Evolutionary conservation across 2,329 filamentous ascomycete species (phyloP).

Genomic region (Penicillium sp.): DNA sequence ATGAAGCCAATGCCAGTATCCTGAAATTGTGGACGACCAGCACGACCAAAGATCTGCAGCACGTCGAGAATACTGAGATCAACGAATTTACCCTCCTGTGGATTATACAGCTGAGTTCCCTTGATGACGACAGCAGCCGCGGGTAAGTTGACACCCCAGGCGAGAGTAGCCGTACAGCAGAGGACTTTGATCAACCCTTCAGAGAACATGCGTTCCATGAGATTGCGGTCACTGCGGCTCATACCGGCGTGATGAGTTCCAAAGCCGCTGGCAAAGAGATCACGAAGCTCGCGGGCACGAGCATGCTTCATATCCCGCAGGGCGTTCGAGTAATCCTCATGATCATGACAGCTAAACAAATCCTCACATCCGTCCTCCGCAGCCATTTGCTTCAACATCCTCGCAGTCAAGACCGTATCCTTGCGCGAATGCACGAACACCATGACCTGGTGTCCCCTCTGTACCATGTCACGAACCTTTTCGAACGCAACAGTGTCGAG

Average conservation of each 20-base stretch:
- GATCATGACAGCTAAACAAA: slow-evolving; percentile 77
- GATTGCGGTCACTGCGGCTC: slow-evolving; percentile 87
- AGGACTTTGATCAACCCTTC: slow-evolving; percentile 95
- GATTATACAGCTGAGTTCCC: slow-evolving; percentile 94
- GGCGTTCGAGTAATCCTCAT: slow-evolving; percentile 78
- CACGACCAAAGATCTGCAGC: slow-evolving; percentile 96
- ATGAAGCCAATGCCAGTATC: slow-evolving; percentile 98
- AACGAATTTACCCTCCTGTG: slow-evolving; percentile 93
- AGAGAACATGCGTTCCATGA: slow-evolving; percentile 90
- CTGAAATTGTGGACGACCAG: slow-evolving; percentile 95
- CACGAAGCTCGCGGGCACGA: slow-evolving; percentile 82
- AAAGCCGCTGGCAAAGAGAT: slow-evolving; percentile 85
- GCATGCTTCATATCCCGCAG: slow-evolving; percentile 82
- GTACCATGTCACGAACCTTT: slow-evolving; percentile 91
- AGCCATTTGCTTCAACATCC: slow-evolving; percentile 83
- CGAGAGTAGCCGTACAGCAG: slow-evolving; percentile 95
- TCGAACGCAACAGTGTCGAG: slow-evolving; percentile 86
- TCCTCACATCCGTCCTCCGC: slow-evolving; percentile 76
- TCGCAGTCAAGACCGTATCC: slow-evolving; percentile 87
- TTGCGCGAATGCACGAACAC: slow-evolving; percentile 97
- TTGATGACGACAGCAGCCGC: slow-evolving; percentile 98
- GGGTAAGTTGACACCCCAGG: slow-evolving; percentile 98
- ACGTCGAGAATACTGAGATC: slow-evolving; percentile 96
- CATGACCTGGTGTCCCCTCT: slow-evolving; percentile 94
- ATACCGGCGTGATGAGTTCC: slow-evolving; percentile 97